Percentiles rank a stretch among this genome's conserved stretches.
These are phyloP conservation scores for Lolium perenne DNA, from an alignment of 176 grass and related monocot species.

Conservation along the genomic window DNA sequence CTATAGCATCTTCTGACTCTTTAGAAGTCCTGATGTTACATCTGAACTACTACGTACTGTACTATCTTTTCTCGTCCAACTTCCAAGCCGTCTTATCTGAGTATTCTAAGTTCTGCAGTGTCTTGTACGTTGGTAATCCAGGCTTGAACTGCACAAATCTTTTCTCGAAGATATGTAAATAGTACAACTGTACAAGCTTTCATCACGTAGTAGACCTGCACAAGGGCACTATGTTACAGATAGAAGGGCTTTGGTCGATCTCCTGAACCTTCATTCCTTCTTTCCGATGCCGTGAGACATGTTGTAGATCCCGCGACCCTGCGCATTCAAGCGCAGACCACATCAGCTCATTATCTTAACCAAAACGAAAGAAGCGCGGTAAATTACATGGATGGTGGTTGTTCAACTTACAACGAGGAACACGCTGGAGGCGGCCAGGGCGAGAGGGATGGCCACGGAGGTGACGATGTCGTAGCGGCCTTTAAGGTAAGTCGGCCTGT, in stretches of 20 bases:
- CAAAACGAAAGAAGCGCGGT: too few relatives aligned
- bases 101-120: too few relatives aligned
- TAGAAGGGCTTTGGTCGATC: not conserved
- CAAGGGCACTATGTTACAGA: not conserved
- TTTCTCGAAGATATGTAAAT: too few relatives aligned
- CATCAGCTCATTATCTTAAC: not conserved
- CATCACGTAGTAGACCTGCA: not conserved
- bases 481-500: conserved; percentile 75
- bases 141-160: too few relatives aligned
- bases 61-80: too few relatives aligned
- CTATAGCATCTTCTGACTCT: too few relatives aligned
- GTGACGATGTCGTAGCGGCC: conserved; percentile 71
- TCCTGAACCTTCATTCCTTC: conserved; percentile 45
- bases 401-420: conserved; percentile 56
- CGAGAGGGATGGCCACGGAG: conserved; percentile 77
- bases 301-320: conserved; percentile 78
- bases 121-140: too few relatives aligned
- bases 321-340: conserved; percentile 11
- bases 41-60: too few relatives aligned
- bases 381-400: not conserved
- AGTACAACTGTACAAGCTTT: too few relatives aligned
- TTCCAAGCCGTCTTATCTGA: too few relatives aligned
- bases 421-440: conserved; percentile 63
- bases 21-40: too few relatives aligned
- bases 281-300: conserved; percentile 74